Evolutionary conservation across 2,329 filamentous ascomycete genomes (phyloP).

Genomic region (Claviceps monticola): DNA sequence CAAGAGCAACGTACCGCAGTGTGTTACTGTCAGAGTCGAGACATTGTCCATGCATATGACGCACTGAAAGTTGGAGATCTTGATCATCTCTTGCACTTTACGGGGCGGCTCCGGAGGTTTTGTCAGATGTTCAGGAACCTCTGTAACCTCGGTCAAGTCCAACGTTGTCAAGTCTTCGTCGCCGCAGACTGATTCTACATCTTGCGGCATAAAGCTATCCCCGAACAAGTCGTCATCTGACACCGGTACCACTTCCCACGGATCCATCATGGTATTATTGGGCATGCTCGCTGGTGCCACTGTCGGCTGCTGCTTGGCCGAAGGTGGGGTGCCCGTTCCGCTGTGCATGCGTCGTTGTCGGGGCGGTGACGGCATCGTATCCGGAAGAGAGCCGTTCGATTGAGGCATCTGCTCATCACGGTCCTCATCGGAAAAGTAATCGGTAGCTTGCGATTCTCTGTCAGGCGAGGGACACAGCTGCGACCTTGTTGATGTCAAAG

Average conservation of each 20-base stretch:
- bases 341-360: not conserved
- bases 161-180: conserved; percentile 18
- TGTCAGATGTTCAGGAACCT: conserved; percentile 29
- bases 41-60: conserved; percentile 55
- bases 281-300: conserved; percentile 2
- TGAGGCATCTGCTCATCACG: conserved; percentile 14
- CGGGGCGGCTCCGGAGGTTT: conserved; percentile 15
- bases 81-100: conserved; percentile 34
- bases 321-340: conserved; percentile 4
- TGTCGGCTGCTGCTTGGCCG: conserved; percentile 15
- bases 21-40: conserved; percentile 44
- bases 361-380: conserved; percentile 14
- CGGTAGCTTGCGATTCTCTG: conserved; percentile 14
- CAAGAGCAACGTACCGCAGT: conserved; percentile 42
- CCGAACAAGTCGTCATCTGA: conserved; percentile 17
- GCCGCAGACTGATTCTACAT: not conserved
- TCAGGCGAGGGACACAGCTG: conserved; percentile 9
- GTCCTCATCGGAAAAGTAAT: conserved; percentile 15
- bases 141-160: conserved; percentile 26
- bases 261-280: not conserved
- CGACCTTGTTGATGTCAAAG: conserved; percentile 9
- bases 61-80: conserved; percentile 45
- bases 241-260: not conserved
- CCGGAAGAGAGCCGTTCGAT: conserved; percentile 16
- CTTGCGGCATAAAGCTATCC: conserved; percentile 7